A percentile compares a stretch with the other conserved stretches of the same genome.
Conservation (phyloP, 805 yeast species). For the Candida bentonensis region DNA sequence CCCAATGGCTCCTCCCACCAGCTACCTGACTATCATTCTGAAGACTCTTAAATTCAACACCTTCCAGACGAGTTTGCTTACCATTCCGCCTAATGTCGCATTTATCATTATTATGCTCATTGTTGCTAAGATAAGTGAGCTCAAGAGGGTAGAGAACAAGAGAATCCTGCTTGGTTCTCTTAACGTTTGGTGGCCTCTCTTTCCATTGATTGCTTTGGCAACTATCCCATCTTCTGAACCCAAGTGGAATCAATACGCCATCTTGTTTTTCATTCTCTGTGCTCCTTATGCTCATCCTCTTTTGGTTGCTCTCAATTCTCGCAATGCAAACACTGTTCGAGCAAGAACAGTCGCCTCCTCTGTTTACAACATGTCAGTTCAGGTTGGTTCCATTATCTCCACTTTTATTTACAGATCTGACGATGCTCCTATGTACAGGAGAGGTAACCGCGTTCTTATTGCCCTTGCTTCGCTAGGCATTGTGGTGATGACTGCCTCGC, state of each 20-base stretch:
- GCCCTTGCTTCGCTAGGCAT: not conserved
- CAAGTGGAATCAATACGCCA: constrained; percentile 19
- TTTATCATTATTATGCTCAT: constrained; percentile 15
- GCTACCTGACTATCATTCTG: constrained; percentile 37
- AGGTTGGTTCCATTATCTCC: constrained; percentile 39
- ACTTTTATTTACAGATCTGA: constrained; percentile 41
- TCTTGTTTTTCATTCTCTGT: constrained; percentile 16
- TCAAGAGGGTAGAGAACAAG: not conserved
- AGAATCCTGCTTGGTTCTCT: not conserved
- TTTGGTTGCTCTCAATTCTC: constrained; percentile 32
- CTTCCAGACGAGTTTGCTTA: constrained; percentile 35
- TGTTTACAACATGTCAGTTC: constrained; percentile 49
- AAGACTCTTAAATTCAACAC: constrained; percentile 36
- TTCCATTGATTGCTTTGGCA: not conserved
- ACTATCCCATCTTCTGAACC: not conserved
- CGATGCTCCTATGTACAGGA: constrained; percentile 46
- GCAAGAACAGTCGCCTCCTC: constrained; percentile 54
- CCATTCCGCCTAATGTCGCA: constrained; percentile 32
- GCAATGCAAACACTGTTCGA: constrained; percentile 49
- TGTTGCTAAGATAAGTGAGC: constrained; percentile 6
- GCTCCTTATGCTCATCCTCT: constrained; percentile 36
- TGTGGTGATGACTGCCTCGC: constrained; percentile 9
- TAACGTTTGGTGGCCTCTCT: not conserved
- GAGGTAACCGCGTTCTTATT: constrained; percentile 26
- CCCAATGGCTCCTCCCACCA: constrained; percentile 23